Evolutionary conservation across 2,329 filamentous ascomycete species (phyloP), one percentile per base, ranked within the genome.

Genomic region (Verticillium klebahnii): DNA sequence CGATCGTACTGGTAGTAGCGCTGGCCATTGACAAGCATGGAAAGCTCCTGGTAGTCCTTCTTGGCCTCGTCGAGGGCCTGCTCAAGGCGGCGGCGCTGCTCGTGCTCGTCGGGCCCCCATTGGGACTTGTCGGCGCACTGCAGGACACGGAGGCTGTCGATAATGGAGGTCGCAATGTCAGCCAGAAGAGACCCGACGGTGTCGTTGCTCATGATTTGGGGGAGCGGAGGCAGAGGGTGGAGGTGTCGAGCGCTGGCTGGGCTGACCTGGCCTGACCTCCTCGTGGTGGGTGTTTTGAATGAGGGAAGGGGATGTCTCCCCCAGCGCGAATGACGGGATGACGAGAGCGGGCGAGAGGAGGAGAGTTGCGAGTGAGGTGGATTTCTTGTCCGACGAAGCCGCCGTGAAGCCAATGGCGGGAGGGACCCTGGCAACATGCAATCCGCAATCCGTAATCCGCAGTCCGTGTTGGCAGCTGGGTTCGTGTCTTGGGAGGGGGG

Each of bases 41-140:
- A 79, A 62, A 87, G 75, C 68, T 84, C 80, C 73, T 87, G 84
- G 65, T 86, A 87, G 73, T 87, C 84, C 70, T 78, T 80, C 73
- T 82, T 84, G 61, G 85, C 85, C 66, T 85, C 83, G 69, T 86
- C 82, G 59, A 87, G 76, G n/a, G 79, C 76, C 39, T 78, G 75
- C 67, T 85, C 80, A 60, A 87, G 75, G 57, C 82, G 79, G 61
- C 79, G 81, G 62, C 82, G 71, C 74, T 87, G 85, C 69, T 86
- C 84, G 69, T 84, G 81, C 74, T 87, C 84, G 76, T 86, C 83
- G 25, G 77, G 74, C 0, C 80, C 82, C 85, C 85, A 87, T 64
- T 82, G 80, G 55, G 79, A 78, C 73, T 85, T 86, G 72, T 87
- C 84, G 67, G 83, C 80, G 66, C 84, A 78, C 73, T 77, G 77